These are phyloP conservation scores for Dacryopinax spathularia DNA, from an alignment of 768 basidiomycete genomes.

Conservation along the genomic window DNA sequence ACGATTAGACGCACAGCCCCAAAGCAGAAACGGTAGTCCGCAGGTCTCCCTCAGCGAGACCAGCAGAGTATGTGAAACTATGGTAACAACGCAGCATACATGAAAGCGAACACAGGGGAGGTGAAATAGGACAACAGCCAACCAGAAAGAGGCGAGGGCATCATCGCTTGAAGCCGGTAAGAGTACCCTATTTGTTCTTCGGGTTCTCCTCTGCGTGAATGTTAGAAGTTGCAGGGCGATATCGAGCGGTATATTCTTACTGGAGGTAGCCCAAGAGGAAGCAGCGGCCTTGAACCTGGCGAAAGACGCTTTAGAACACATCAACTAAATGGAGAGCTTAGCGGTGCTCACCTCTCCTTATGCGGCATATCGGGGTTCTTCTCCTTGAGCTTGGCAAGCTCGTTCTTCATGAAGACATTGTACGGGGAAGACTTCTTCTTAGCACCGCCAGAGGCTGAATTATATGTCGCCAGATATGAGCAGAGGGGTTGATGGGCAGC, in stretches of 20 bases:
- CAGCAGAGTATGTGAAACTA: not conserved
- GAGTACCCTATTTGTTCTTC: not conserved
- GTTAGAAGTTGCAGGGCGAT: too few relatives aligned
- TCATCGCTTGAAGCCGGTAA: too few relatives aligned
- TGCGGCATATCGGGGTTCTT: conserved; percentile 56
- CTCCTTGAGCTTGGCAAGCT: conserved; percentile 67
- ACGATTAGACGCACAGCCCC: conserved; percentile 3
- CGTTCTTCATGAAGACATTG: conserved; percentile 69
- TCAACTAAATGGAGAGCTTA: not conserved
- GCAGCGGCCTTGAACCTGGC: conserved; percentile 1
- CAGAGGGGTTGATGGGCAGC: too few relatives aligned
- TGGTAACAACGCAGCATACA: not conserved
- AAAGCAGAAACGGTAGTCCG: not conserved
- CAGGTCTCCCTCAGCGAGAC: not conserved
- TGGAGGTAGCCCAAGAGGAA: not conserved
- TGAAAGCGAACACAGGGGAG: not conserved
- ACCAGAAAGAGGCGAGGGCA: too few relatives aligned
- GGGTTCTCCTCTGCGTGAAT: not conserved
- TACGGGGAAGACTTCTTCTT: conserved; percentile 51
- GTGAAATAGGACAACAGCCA: not conserved
- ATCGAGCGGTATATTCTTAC: too few relatives aligned
- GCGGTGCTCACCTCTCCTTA: conserved; percentile 61
- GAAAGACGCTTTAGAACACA: not conserved
- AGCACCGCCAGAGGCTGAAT: conserved; percentile 15
- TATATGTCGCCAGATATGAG: conserved; percentile 6